Conservation (phyloP, 2,329 filamentous ascomycete genomes). For the Hypoxylon sp. region DNA sequence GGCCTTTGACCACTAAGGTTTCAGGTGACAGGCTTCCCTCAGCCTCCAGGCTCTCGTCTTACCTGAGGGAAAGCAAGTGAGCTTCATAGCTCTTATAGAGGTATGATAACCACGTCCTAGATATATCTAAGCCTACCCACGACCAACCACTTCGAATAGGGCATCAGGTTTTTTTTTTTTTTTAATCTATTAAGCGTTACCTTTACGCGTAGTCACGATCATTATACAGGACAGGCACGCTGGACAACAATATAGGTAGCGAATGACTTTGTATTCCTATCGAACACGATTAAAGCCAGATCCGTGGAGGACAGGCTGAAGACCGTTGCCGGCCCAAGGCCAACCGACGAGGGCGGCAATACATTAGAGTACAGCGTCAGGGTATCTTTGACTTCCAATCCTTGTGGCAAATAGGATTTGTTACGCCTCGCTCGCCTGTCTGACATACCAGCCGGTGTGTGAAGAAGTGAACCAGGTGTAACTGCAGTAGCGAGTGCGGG, state of each 20-base stretch:
- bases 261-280: constrained; percentile 34
- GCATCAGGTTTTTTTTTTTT: too few relatives aligned
- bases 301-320: constrained; percentile 17
- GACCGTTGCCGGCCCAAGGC: constrained; percentile 17
- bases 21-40: too few relatives aligned
- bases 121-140: too few relatives aligned
- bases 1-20: not conserved
- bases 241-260: constrained; percentile 6
- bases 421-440: constrained; percentile 32
- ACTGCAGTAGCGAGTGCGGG: constrained; percentile 42
- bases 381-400: constrained; percentile 35
- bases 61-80: too few relatives aligned
- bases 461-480: constrained; percentile 42
- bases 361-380: constrained; percentile 35
- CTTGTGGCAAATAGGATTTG: constrained; percentile 27
- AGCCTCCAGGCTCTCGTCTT: too few relatives aligned
- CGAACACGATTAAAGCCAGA: constrained; percentile 25
- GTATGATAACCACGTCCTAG: too few relatives aligned
- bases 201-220: not conserved
- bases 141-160: too few relatives aligned
- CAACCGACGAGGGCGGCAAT: constrained; percentile 28
- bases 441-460: constrained; percentile 33
- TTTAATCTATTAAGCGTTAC: not conserved
- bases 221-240: too few relatives aligned
- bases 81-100: too few relatives aligned